Base-by-base conservation (phyloP, 2,329 filamentous ascomycete genomes). In the Lecanicillium sp. region DNA sequence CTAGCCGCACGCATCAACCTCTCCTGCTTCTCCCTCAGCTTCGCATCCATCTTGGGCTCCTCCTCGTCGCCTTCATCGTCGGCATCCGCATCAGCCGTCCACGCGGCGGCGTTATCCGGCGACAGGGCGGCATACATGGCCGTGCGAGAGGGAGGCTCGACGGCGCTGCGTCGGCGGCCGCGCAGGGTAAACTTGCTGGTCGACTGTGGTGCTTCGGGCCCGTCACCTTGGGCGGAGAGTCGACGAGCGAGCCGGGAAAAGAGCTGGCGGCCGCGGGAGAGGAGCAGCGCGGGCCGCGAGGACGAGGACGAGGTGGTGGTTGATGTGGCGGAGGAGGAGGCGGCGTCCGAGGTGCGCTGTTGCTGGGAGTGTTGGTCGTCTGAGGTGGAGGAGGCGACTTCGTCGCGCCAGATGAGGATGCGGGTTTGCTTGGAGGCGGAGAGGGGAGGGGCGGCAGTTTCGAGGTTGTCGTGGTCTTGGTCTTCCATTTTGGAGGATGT, bases 381-480 rank as follows among this genome's bases (percentile, higher is more conserved):
- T 46, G 59, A 60, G 25, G 48, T 46, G 13, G 56, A 53, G 34
- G 60, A 55, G 27, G 58, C 58, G 34, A 75, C 68, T 54, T 75
- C 72, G 37, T 56, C 56, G 40, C 66, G 65, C 72, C 72, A 76
- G 43, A 68, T 59, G 42, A 67, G 54, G 46, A 75, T 71, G 52
- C 64, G 62, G 35, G 58, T 51, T 35, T 62, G 56, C 40, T 61
- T 61, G 38, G 58, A 49, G 22, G 53, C 44, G 36, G 56, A 53
- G 46, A 60, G 58, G 46, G 50, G 49, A 40, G 40, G 46, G 36
- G 36, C 19, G 37, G 41, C 33, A n/a, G n/a, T n/a, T n/a, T n/a
- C n/a, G n/a, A n/a, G n/a, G n/a, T n/a, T n/a, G 33, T 37, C 28
- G 35, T 36, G 45, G 40, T 29, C 7, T 11, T 7, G 11, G 49